Percentiles rank a stretch among this genome's conserved stretches.
Evolutionary conservation across 306 rosid genomes (phyloP).

Genomic region (Trifolium pratense): DNA sequence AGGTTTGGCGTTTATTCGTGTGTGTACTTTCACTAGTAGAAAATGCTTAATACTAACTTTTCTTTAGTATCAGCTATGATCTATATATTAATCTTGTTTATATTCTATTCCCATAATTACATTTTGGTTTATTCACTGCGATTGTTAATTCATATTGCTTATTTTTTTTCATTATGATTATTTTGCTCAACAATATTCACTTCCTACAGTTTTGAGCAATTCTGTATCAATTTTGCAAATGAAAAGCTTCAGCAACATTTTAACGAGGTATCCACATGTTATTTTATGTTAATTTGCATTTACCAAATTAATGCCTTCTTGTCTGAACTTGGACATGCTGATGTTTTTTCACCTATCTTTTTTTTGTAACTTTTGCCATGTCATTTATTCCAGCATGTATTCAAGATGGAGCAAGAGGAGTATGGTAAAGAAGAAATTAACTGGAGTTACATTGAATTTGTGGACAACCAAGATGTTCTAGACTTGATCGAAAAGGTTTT

Average conservation of each 20-base stretch:
- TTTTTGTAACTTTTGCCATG: constrained; percentile 34
- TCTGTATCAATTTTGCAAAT: constrained; percentile 97
- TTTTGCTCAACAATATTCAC: constrained; percentile 30
- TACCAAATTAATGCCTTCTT: constrained; percentile 10
- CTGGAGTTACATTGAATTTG: constrained; percentile 99
- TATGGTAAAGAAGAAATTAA: constrained; percentile 92
- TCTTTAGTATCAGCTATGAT: constrained; percentile 12
- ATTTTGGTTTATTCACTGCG: constrained; percentile 12
- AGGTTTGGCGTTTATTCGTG: constrained; percentile 15
- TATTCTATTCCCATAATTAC: constrained; percentile 12
- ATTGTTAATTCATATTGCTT: constrained; percentile 28
- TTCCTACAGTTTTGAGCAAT: constrained; percentile 91
- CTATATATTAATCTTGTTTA: constrained; percentile 14
- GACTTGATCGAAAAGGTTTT: constrained; percentile 98
- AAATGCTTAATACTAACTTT: constrained; percentile 24
- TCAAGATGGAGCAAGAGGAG: constrained; percentile 99
- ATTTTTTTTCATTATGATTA: constrained; percentile 15
- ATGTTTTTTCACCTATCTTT: constrained; percentile 16
- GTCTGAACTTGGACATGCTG: constrained; percentile 27
- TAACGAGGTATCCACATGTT: constrained; percentile 71
- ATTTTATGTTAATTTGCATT: constrained; percentile 13
- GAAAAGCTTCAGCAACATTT: constrained; percentile 99
- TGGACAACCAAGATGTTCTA: constrained; percentile 96
- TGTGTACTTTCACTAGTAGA: constrained; percentile 17
- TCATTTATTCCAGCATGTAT: constrained; percentile 79